These are phyloP conservation scores for Diddensiella santjacobensis DNA, from an alignment of 805 yeast genomes.

Conservation along the genomic window DNA sequence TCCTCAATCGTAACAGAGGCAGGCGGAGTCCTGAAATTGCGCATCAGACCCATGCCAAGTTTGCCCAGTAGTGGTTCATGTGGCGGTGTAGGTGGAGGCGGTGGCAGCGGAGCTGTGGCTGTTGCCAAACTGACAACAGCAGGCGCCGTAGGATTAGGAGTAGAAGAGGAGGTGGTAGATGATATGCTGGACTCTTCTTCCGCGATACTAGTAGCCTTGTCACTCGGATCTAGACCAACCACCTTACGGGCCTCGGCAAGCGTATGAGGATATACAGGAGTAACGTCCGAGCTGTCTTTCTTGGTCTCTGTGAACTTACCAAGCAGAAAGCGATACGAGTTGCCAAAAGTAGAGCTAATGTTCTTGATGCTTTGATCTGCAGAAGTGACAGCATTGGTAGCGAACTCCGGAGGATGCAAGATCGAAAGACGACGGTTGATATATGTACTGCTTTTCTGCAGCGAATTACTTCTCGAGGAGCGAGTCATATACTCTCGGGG, in stretches of 20 bases:
- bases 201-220: neutral
- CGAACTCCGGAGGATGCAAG: slow-evolving; percentile 28
- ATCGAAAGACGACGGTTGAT: slow-evolving; percentile 14
- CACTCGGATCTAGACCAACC: slow-evolving; percentile 21
- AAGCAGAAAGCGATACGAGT: slow-evolving; percentile 31
- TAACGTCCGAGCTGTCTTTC: slow-evolving; percentile 11
- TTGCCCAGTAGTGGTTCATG: slow-evolving; percentile 13
- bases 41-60: slow-evolving; percentile 19
- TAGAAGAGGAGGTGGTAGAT: neutral
- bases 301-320: slow-evolving; percentile 24
- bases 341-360: slow-evolving; percentile 34
- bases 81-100: slow-evolving; percentile 1
- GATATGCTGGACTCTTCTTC: neutral
- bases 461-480: slow-evolving; percentile 23
- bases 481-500: slow-evolving; percentile 3
- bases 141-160: neutral
- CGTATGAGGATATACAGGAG: slow-evolving; percentile 26
- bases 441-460: slow-evolving; percentile 15
- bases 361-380: slow-evolving; percentile 32
- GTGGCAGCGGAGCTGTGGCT: neutral
- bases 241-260: slow-evolving; percentile 26
- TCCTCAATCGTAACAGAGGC: slow-evolving; percentile 5
- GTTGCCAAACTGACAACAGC: no score
- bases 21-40: slow-evolving; percentile 18
- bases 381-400: slow-evolving; percentile 25